A percentile compares a stretch with the other conserved stretches of the same genome.
Conservation (phyloP, 768 basidiomycete species). For the Lactarius tabidus region DNA sequence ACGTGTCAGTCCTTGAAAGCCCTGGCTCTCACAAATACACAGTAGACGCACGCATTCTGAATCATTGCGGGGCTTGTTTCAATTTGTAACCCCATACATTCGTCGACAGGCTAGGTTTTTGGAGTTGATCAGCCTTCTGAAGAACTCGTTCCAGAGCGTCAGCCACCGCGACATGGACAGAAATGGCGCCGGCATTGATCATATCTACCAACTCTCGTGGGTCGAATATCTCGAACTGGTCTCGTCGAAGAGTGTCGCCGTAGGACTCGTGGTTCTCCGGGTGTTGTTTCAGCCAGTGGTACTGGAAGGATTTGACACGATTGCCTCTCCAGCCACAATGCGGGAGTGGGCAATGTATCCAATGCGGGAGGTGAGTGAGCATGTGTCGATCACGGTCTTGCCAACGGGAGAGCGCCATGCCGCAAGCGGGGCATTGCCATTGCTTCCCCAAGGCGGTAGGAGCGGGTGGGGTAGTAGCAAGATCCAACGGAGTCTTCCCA, state of each 20-base stretch:
- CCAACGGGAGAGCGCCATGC: rapidly evolving
- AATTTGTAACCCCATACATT: neutral
- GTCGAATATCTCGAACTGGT: neutral
- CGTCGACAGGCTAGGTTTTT: neutral
- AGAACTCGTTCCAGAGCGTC: neutral
- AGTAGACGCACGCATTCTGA: neutral
- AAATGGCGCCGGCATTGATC: neutral
- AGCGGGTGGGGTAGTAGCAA: no score
- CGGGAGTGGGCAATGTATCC: neutral
- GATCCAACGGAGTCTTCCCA: no score
- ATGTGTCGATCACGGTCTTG: neutral
- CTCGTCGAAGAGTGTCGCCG: no score
- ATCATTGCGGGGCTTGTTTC: neutral
- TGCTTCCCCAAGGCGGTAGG: no score
- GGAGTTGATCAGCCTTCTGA: neutral
- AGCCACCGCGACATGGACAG: neutral
- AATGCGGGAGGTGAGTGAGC: neutral
- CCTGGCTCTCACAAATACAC: no score
- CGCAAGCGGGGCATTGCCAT: neutral
- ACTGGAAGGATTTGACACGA: neutral
- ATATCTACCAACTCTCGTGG: neutral
- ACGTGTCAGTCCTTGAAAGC: no score
- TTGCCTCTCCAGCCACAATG: neutral
- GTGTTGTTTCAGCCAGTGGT: neutral
- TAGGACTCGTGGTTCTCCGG: neutral